Evolutionary conservation across 495 filamentous ascomycete genomes (phyloP).

Genomic region (Hyphodiscus hymeniophilus): DNA sequence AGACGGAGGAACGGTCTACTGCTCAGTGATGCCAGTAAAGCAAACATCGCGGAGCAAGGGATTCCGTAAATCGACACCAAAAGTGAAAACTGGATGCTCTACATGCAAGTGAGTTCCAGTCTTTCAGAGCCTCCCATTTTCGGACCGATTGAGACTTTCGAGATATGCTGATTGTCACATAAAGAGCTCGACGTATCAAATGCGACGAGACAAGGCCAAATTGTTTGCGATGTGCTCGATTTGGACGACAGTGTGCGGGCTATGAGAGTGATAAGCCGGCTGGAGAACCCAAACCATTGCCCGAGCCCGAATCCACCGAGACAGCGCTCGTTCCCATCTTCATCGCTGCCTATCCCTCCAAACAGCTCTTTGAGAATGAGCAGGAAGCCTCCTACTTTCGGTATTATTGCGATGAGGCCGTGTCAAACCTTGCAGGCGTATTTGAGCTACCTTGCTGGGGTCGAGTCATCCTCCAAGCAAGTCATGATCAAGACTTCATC

Average conservation of each 20-base stretch:
- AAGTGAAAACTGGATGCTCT: conserved; percentile 11
- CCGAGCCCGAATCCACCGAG: not conserved
- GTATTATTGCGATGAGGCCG: conserved; percentile 46
- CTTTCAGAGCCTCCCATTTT: too few species aligned
- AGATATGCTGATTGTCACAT: not conserved
- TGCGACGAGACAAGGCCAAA: conserved; percentile 47
- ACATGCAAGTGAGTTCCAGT: conserved; percentile 9
- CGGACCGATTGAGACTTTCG: too few species aligned
- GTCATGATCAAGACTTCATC: conserved; percentile 49
- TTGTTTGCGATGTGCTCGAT: conserved; percentile 43
- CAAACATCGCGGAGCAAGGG: not conserved
- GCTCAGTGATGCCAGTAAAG: too few species aligned
- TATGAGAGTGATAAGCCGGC: conserved; percentile 25
- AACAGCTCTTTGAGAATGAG: conserved; percentile 14
- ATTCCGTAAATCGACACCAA: conserved; percentile 8
- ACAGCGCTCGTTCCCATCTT: not conserved
- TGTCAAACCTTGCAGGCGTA: conserved; percentile 43
- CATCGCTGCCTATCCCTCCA: not conserved
- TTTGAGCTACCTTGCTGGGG: conserved; percentile 54
- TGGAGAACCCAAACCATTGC: not conserved
- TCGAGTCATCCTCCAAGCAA: conserved; percentile 45
- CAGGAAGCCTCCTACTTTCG: conserved; percentile 47
- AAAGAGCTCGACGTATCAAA: conserved; percentile 36
- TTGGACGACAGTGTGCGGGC: conserved; percentile 43
- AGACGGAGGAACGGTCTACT: too few species aligned